Percentiles rank a stretch among this genome's conserved stretches.
Evolutionary conservation across 2,329 filamentous ascomycete genomes (phyloP).

Genomic region (Alternaria gaisen): DNA sequence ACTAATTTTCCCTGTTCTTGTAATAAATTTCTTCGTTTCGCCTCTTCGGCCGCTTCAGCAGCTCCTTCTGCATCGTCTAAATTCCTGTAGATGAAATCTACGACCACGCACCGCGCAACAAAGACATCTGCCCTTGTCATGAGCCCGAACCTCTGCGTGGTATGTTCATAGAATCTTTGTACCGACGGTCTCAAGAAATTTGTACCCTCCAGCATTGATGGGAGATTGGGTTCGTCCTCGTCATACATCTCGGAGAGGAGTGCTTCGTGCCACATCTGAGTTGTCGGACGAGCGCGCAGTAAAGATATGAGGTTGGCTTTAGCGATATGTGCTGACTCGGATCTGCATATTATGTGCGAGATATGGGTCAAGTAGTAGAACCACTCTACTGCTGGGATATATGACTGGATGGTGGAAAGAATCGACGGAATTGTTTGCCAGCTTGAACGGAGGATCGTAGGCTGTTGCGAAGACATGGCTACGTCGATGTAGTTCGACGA

Average conservation of each 20-base stretch:
- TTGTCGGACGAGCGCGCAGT: not conserved
- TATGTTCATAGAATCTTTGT: not conserved
- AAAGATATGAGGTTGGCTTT: not conserved
- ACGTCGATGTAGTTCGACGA: too few relatives aligned
- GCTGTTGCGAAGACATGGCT: not conserved
- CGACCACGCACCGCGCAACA: not conserved
- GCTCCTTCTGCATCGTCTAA: not conserved
- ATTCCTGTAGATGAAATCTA: not conserved
- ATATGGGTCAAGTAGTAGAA: not conserved
- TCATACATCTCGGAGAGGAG: not conserved
- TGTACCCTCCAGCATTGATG: not conserved
- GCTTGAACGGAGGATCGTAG: not conserved
- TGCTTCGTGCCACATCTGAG: slow-evolving; percentile 1
- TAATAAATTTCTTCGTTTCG: not conserved
- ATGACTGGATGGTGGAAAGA: not conserved
- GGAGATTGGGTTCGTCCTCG: not conserved
- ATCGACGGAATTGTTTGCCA: not conserved
- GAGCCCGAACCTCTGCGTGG: not conserved
- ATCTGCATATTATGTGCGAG: not conserved
- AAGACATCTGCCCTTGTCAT: not conserved
- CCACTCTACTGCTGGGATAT: not conserved
- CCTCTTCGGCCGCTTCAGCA: not conserved
- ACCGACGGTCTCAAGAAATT: not conserved
- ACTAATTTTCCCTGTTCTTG: not conserved
- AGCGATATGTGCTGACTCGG: not conserved